phyloP scores from a whole-genome alignment of 202 grass and related monocot species.

The Miscanthus sacchariflorus region DNA sequence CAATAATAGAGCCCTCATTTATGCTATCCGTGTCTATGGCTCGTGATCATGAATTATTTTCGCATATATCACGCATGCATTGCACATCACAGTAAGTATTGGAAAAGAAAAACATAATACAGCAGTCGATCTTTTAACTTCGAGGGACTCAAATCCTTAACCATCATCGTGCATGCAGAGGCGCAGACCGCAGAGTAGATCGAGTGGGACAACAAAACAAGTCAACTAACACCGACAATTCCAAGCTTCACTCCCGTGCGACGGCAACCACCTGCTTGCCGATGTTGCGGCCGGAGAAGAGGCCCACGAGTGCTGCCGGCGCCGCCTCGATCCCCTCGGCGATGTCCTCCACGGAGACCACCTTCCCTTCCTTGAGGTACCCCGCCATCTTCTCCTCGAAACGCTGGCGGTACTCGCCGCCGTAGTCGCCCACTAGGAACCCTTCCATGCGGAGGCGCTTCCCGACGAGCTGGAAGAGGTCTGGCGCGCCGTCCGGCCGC shows the following conservation, averaged over 20 bases:
- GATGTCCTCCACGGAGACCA: conserved; percentile 54
- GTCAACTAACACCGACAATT: no score
- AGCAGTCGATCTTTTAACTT: no score
- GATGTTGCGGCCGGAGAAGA: conserved; percentile 48
- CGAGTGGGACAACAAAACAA: no score
- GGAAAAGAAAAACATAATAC: no score
- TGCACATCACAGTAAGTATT: no score
- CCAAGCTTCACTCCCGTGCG: conserved; percentile 26
- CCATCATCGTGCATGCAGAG: no score
- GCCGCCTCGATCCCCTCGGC: conserved; percentile 52
- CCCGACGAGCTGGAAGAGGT: conserved; percentile 27
- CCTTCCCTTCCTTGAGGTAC: conserved; percentile 49
- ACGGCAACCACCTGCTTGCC: conserved; percentile 61
- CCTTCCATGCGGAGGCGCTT: conserved; percentile 56
- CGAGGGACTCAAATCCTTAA: no score
- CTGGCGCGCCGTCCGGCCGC: conserved; percentile 16
- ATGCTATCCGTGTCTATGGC: no score
- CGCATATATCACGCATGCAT: no score
- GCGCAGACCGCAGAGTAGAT: no score
- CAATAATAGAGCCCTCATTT: no score
- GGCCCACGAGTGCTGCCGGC: conserved; percentile 29
- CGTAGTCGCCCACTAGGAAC: conserved; percentile 31
- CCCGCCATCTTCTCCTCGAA: conserved; percentile 49
- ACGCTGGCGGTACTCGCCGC: not conserved
- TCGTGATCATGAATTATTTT: no score